Conservation (phyloP, 345 rosid species). For the Cardiospermum halicacabum region DNA sequence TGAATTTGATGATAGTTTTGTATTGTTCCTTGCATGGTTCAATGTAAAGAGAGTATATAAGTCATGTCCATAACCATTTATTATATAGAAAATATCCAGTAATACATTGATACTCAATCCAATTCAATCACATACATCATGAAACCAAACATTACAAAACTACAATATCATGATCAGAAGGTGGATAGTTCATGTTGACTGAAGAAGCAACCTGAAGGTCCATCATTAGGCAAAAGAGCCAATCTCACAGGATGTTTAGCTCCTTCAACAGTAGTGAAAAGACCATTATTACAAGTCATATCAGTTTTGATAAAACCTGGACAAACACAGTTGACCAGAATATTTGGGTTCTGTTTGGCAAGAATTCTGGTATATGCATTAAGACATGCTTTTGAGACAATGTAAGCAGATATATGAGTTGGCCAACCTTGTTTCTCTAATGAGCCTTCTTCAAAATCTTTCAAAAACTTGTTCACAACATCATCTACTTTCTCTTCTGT, state of each 20-base stretch:
- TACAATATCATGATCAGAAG: slow-evolving; percentile 22
- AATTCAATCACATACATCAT: no score
- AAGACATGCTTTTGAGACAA: slow-evolving; percentile 34
- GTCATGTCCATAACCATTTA: no score
- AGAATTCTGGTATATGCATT: slow-evolving; percentile 43
- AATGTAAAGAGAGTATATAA: no score
- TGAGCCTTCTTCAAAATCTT: slow-evolving; percentile 34
- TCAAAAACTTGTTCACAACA: slow-evolving; percentile 30
- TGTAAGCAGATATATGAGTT: slow-evolving; percentile 14
- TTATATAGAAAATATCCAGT: no score
- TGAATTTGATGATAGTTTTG: no score
- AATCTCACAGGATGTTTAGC: slow-evolving; percentile 34
- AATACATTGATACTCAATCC: no score
- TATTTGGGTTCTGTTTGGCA: slow-evolving; percentile 29
- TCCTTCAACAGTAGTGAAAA: slow-evolving; percentile 32
- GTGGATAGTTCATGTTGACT: slow-evolving; percentile 23
- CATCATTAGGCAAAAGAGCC: slow-evolving; percentile 35
- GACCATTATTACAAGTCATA: slow-evolving; percentile 29
- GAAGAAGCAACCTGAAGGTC: slow-evolving; percentile 47
- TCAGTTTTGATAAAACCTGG: slow-evolving; percentile 53
- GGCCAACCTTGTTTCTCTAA: slow-evolving; percentile 33
- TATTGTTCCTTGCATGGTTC: no score
- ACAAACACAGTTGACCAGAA: slow-evolving; percentile 39
- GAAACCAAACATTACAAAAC: no score
- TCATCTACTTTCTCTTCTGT: slow-evolving; percentile 37